phyloP scores from a whole-genome alignment of 768 basidiomycete genomes.

The Multifurca ochricompacta region DNA sequence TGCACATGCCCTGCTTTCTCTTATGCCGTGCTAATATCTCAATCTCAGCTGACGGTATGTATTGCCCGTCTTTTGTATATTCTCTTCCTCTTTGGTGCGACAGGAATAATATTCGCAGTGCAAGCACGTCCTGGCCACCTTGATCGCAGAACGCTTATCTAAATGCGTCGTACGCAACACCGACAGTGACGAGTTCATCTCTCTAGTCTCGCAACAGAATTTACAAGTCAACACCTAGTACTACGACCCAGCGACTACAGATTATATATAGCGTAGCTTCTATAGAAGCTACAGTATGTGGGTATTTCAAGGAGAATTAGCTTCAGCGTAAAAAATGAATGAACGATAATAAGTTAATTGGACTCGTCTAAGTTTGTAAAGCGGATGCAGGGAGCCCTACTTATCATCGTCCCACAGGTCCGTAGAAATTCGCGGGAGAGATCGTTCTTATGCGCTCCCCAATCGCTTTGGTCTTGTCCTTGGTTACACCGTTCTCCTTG shows the following conservation, averaged over 20 bases:
- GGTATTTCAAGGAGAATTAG: slow-evolving; percentile 6
- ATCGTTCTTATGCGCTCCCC: background rate
- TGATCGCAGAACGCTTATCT: slow-evolving; percentile 48
- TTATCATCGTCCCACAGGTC: background rate
- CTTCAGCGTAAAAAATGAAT: background rate
- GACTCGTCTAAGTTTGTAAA: too few species aligned
- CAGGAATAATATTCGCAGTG: slow-evolving; percentile 39
- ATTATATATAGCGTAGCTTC: slow-evolving; percentile 9
- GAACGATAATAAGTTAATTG: slow-evolving; percentile 6
- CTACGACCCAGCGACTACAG: background rate
- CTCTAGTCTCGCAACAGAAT: slow-evolving; percentile 34
- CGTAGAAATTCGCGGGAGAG: slow-evolving; percentile 12
- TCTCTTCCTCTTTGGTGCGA: background rate
- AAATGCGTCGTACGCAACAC: slow-evolving; percentile 44
- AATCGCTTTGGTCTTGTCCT: slow-evolving; percentile 5
- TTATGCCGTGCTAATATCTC: slow-evolving; percentile 51
- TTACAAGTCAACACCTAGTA: background rate
- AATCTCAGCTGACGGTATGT: slow-evolving; percentile 57
- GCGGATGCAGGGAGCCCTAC: background rate
- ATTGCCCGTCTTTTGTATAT: too few species aligned
- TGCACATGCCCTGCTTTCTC: slow-evolving; percentile 74
- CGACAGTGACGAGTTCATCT: slow-evolving; percentile 41
- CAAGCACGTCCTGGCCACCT: slow-evolving; percentile 68
- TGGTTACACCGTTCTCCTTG: slow-evolving; percentile 7
- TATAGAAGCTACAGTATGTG: background rate